These are phyloP conservation scores for Leccinum olivaceopallidum DNA, from an alignment of 768 basidiomycete genomes.

Conservation along the genomic window DNA sequence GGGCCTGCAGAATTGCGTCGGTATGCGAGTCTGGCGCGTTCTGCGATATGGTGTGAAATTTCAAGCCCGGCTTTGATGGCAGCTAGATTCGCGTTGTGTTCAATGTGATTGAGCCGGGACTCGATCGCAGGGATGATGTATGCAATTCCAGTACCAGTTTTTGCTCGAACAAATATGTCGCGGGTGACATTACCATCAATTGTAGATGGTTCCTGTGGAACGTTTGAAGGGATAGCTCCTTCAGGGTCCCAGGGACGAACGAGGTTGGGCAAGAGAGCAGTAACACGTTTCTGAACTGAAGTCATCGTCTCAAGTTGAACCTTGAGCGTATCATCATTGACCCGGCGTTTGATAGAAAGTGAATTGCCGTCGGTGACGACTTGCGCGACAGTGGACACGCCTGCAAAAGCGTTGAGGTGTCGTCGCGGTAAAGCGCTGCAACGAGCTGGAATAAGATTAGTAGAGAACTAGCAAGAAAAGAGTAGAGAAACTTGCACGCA, in stretches of 20 bases:
- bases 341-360: conserved; percentile 31
- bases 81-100: conserved; percentile 42
- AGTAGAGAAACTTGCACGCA: conserved; percentile 14
- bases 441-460: conserved; percentile 6
- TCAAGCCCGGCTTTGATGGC: conserved; percentile 43
- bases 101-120: conserved; percentile 62
- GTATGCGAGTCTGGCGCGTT: conserved; percentile 37
- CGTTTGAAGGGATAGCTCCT: conserved; percentile 10
- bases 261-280: conserved; percentile 72
- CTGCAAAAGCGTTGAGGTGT: conserved; percentile 6
- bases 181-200: conserved; percentile 33
- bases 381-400: too few relatives aligned
- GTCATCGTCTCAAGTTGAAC: conserved; percentile 76
- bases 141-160: conserved; percentile 87
- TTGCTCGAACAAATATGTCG: conserved; percentile 85
- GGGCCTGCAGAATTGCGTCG: conserved; percentile 58
- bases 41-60: conserved; percentile 31
- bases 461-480: background rate
- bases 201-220: background rate
- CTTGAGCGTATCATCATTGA: conserved; percentile 47
- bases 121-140: conserved; percentile 90
- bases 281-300: conserved; percentile 77
- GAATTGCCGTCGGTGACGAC: background rate
- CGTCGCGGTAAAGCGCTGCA: background rate
- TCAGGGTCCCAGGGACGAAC: conserved; percentile 50